phyloP scores from a whole-genome alignment of 345 rosid genomes.

The Boechera stricta region DNA sequence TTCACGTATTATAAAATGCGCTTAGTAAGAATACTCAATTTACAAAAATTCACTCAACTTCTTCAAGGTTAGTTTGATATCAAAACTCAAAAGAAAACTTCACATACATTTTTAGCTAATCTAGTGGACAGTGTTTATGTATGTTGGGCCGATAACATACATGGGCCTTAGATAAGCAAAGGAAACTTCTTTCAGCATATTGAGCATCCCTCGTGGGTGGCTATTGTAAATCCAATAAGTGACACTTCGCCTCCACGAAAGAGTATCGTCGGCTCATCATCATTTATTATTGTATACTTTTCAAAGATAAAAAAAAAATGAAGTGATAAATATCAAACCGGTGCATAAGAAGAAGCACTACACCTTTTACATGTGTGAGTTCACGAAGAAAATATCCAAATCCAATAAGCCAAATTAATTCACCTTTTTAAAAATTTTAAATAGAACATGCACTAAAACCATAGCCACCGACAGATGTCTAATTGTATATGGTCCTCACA shows the following conservation, averaged over 20 bases:
- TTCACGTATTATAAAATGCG: background rate
- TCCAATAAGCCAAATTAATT: background rate
- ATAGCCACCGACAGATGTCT: slow-evolving; percentile 40
- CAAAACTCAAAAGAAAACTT: background rate
- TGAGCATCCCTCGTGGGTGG: background rate
- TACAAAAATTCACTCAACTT: background rate
- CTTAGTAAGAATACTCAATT: background rate
- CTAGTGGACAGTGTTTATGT: background rate
- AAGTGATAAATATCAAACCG: slow-evolving; percentile 36
- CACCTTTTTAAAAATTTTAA: background rate
- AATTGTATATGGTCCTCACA: background rate
- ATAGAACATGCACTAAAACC: background rate
- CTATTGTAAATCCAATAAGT: slow-evolving; percentile 2
- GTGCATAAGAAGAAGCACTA: slow-evolving; percentile 23
- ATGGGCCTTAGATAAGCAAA: slow-evolving; percentile 1
- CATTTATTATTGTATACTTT: slow-evolving; percentile 19
- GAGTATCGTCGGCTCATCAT: background rate
- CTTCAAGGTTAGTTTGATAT: background rate
- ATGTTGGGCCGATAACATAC: slow-evolving; percentile 18
- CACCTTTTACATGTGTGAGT: slow-evolving; percentile 46
- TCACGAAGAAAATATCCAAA: slow-evolving; percentile 19
- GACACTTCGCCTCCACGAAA: slow-evolving; percentile 18
- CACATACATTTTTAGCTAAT: background rate
- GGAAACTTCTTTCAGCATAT: background rate
- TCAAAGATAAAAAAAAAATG: slow-evolving; percentile 30